Evolutionary conservation across 2,329 filamentous ascomycete genomes (phyloP).

Genomic region (Neoscytalidium dimidiatum): DNA sequence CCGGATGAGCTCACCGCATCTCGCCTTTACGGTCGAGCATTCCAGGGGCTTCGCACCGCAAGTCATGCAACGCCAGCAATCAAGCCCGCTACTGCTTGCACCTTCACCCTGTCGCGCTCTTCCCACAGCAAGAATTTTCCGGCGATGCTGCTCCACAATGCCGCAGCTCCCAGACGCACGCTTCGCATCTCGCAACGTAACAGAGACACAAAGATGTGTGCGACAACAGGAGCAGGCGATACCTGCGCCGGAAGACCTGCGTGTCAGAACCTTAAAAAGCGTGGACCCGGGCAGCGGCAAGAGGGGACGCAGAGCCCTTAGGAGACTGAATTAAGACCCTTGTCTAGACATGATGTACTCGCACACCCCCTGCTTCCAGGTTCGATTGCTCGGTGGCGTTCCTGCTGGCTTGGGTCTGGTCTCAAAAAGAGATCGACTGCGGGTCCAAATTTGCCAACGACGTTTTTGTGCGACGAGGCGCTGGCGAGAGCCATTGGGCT

Average conservation of each 20-base stretch:
- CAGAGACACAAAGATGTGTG: constrained; percentile 5
- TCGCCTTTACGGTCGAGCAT: not conserved
- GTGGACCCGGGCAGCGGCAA: not conserved
- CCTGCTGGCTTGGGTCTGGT: not conserved
- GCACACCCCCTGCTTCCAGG: constrained; percentile 2
- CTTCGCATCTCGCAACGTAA: constrained; percentile 8
- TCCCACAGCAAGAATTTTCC: not conserved
- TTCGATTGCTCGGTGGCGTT: not conserved
- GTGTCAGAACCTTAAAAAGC: constrained; percentile 17
- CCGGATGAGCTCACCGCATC: not conserved
- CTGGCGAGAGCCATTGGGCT: not conserved
- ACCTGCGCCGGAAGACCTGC: constrained; percentile 1
- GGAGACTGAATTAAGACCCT: not conserved
- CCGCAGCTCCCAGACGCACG: not conserved
- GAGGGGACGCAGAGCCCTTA: not conserved
- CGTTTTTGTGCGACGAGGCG: constrained; percentile 13
- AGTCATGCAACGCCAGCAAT: not conserved
- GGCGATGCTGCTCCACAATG: not conserved
- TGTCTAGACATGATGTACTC: not conserved
- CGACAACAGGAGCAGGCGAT: not conserved
- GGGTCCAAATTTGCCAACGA: constrained; percentile 12
- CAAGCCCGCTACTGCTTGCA: not conserved
- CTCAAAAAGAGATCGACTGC: not conserved
- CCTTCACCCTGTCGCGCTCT: not conserved
- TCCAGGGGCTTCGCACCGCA: constrained; percentile 2